Percentiles rank a stretch among this genome's conserved stretches.
These are phyloP conservation scores for Coelastrella sp. DNA, from an alignment of 139 green algal genomes.

Conservation along the genomic window DNA sequence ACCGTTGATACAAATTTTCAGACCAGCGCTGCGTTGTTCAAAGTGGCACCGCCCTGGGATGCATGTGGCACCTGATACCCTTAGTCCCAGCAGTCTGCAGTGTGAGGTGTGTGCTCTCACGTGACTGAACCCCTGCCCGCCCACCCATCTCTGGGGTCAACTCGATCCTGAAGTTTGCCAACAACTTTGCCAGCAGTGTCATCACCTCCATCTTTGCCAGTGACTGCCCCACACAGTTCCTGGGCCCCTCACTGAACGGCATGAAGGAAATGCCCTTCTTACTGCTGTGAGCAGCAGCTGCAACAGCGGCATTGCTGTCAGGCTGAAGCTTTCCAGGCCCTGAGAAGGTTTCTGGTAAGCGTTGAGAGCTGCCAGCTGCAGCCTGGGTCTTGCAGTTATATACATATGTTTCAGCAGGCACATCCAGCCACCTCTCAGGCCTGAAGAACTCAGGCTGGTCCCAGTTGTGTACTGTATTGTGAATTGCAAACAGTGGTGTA, in stretches of 20 bases:
- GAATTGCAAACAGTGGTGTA: conserved; percentile 62
- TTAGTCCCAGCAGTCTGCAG: conserved; percentile 62
- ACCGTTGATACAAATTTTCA: too few species aligned
- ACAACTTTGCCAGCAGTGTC: conserved; percentile 60
- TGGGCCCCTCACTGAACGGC: conserved; percentile 65
- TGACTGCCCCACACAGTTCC: conserved; percentile 78
- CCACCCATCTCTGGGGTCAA: conserved; percentile 70
- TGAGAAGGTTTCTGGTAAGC: too few species aligned
- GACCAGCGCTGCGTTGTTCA: background rate
- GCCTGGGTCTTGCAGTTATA: conserved; percentile 36
- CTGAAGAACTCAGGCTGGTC: conserved; percentile 52
- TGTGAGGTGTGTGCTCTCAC: conserved; percentile 70
- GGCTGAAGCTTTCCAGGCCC: background rate
- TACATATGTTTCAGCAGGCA: conserved; percentile 60
- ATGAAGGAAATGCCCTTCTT: conserved; percentile 58
- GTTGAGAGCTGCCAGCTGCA: background rate
- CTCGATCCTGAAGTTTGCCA: conserved; percentile 58
- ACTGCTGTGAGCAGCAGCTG: background rate
- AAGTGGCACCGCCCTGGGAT: background rate
- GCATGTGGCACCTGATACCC: conserved; percentile 57
- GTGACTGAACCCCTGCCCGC: conserved; percentile 53
- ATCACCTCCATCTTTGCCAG: conserved; percentile 72
- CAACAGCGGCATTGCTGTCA: background rate
- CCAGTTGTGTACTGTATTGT: conserved; percentile 63
- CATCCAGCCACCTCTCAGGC: conserved; percentile 68